These are phyloP conservation scores for Mucor velutinosus DNA, from an alignment of 371 early-diverging fungal genomes.

Conservation along the genomic window DNA sequence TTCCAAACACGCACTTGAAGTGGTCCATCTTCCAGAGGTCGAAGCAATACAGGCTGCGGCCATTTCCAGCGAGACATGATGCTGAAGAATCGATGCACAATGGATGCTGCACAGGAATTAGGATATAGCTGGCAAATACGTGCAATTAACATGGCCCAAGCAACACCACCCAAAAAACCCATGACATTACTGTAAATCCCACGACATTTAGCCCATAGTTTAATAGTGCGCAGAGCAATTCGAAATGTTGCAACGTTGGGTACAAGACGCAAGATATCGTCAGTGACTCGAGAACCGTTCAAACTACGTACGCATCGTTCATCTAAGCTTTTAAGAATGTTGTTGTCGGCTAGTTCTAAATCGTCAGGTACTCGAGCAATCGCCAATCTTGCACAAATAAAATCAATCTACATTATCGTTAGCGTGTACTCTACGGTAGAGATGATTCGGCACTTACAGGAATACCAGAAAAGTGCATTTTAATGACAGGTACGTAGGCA, in stretches of 20 bases:
- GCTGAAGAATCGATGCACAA: conserved; percentile 92
- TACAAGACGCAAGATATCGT: conserved; percentile 96
- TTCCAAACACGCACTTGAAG: conserved; percentile 98
- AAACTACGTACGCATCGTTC: conserved; percentile 93
- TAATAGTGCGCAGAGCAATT: conserved; percentile 93
- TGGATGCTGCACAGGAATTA: conserved; percentile 85
- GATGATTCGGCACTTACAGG: conserved; percentile 65
- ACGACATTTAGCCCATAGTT: conserved; percentile 98
- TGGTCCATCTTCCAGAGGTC: conserved; percentile 91
- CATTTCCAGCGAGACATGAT: conserved; percentile 95
- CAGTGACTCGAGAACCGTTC: conserved; percentile 99
- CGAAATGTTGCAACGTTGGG: conserved; percentile 93
- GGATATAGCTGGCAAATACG: conserved; percentile 98
- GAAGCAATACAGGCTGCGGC: conserved; percentile 98
- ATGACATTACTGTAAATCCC: conserved; percentile 96
- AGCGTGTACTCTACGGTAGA: no score
- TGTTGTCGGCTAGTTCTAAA: conserved; percentile 88
- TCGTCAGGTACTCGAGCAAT: conserved; percentile 83
- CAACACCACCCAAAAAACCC: conserved; percentile 99
- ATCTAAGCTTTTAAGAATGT: conserved; percentile 89
- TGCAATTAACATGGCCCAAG: conserved; percentile 99
- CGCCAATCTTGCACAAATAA: conserved; percentile 91
- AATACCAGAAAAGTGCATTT: conserved; percentile 90
- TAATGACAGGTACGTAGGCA: conserved; percentile 99
- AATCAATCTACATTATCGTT: conserved; percentile 80